Conservation (phyloP, 169 alveolate species). For the Theileria annulata region DNA sequence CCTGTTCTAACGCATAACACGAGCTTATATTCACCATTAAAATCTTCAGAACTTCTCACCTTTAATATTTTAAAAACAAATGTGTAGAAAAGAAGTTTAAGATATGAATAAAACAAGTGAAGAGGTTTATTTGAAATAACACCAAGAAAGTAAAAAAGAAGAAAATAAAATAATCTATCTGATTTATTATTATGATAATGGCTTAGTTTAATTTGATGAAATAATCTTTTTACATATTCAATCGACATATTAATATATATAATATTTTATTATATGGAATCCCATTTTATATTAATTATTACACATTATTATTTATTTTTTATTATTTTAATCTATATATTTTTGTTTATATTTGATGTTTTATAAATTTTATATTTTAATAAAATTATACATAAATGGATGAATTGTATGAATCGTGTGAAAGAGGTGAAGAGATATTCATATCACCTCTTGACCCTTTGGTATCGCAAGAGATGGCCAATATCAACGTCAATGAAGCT, state of each 20-base stretch:
- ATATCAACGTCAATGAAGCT: conserved; percentile 63
- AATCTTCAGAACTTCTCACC: background rate
- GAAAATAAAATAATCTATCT: background rate
- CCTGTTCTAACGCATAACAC: conserved; percentile 69
- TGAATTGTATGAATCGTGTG: conserved; percentile 44
- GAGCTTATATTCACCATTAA: conserved; percentile 31
- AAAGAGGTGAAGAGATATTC: conserved; percentile 43
- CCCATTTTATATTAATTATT: background rate
- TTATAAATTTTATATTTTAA: background rate
- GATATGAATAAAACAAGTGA: background rate
- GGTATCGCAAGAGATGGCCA: conserved; percentile 43
- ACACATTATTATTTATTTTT: conserved; percentile 2
- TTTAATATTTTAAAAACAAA: background rate
- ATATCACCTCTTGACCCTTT: conserved; percentile 44
- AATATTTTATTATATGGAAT: background rate
- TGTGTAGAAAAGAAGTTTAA: background rate
- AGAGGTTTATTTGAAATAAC: background rate
- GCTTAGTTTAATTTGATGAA: background rate
- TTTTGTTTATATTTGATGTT: too few relatives aligned
- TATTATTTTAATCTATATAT: background rate
- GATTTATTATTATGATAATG: background rate
- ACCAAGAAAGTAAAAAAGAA: conserved; percentile 2
- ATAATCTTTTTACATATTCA: background rate
- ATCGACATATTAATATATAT: background rate
- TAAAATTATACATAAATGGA: conserved; percentile 38